A percentile compares a stretch with the other conserved stretches of the same genome.
Evolutionary conservation across 768 basidiomycete species (phyloP).

Genomic region (Lactarius hatsudake): DNA sequence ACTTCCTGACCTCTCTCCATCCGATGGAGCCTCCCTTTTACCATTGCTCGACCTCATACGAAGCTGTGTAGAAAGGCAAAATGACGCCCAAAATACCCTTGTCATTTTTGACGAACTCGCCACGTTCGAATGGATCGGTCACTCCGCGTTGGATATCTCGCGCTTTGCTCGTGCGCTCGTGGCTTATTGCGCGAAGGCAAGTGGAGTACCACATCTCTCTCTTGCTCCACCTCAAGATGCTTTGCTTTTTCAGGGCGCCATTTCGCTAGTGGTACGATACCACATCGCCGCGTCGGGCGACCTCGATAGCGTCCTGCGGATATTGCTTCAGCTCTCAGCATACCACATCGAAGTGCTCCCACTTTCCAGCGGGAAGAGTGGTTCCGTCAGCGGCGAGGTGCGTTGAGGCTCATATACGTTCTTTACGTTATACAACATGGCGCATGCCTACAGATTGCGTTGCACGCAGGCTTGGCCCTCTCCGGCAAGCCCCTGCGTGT

Average conservation of each 20-base stretch:
- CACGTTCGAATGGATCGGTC: constrained; percentile 70
- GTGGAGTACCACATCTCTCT: neutral
- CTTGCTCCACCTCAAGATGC: neutral
- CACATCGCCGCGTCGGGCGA: constrained; percentile 54
- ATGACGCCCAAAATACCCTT: constrained; percentile 33
- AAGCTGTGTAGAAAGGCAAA: constrained; percentile 5
- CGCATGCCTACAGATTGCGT: constrained; percentile 46
- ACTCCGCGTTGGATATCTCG: constrained; percentile 47
- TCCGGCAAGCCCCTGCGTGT: constrained; percentile 36
- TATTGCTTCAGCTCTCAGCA: constrained; percentile 58
- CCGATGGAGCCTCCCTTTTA: constrained; percentile 26
- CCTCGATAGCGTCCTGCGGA: constrained; percentile 57
- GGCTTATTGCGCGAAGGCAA: constrained; percentile 54
- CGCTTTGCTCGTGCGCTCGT: constrained; percentile 61
- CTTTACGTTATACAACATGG: neutral
- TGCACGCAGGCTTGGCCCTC: constrained; percentile 55
- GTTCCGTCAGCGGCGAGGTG: constrained; percentile 76
- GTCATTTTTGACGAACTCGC: constrained; percentile 72
- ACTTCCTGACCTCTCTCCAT: constrained; percentile 30
- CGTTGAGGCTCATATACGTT: constrained; percentile 16
- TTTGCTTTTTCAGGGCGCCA: constrained; percentile 41
- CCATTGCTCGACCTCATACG: constrained; percentile 27
- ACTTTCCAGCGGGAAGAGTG: constrained; percentile 71
- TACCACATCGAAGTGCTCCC: constrained; percentile 73
- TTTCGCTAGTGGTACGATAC: constrained; percentile 61